A percentile compares a stretch with the other conserved stretches of the same genome.
Conservation (phyloP, 352 stramenopile species). For the Phytopythium helicoides region DNA sequence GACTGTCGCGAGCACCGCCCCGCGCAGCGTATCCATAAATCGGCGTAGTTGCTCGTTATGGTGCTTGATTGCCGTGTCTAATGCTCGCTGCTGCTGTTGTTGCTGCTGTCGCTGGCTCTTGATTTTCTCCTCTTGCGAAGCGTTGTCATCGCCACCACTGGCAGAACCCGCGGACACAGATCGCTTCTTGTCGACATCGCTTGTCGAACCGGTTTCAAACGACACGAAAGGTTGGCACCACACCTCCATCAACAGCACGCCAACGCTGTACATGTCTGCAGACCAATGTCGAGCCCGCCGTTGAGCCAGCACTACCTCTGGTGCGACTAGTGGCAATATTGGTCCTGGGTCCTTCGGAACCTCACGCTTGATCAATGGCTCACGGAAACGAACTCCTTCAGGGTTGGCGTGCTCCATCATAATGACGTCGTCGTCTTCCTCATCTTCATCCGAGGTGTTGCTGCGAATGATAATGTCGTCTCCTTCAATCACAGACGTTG, state of each 20-base stretch:
- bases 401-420: slow-evolving; percentile 14
- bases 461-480: slow-evolving; percentile 17
- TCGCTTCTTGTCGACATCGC: background rate
- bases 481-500: slow-evolving; percentile 15
- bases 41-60: slow-evolving; percentile 38
- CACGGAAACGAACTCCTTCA: slow-evolving; percentile 34
- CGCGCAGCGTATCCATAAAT: slow-evolving; percentile 51
- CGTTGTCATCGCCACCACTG: slow-evolving; percentile 12
- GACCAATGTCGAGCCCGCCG: slow-evolving; percentile 29
- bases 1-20: slow-evolving; percentile 23
- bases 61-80: slow-evolving; percentile 1
- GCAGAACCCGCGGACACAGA: background rate
- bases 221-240: slow-evolving; percentile 51
- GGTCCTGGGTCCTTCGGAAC: slow-evolving; percentile 9
- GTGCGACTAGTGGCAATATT: slow-evolving; percentile 40
- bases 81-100: slow-evolving; percentile 2
- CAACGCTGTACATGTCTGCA: slow-evolving; percentile 58
- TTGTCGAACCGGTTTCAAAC: slow-evolving; percentile 21
- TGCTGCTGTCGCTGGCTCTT: slow-evolving; percentile 8
- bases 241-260: slow-evolving; percentile 53
- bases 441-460: slow-evolving; percentile 12
- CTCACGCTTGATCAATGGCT: slow-evolving; percentile 11
- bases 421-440: slow-evolving; percentile 24
- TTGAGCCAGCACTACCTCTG: slow-evolving; percentile 33
- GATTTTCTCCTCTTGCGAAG: slow-evolving; percentile 16